Percentiles rank a stretch among this genome's conserved stretches.
These are phyloP conservation scores for Liquidambar formosana DNA, from an alignment of 164 flowering plant species.

Conservation along the genomic window DNA sequence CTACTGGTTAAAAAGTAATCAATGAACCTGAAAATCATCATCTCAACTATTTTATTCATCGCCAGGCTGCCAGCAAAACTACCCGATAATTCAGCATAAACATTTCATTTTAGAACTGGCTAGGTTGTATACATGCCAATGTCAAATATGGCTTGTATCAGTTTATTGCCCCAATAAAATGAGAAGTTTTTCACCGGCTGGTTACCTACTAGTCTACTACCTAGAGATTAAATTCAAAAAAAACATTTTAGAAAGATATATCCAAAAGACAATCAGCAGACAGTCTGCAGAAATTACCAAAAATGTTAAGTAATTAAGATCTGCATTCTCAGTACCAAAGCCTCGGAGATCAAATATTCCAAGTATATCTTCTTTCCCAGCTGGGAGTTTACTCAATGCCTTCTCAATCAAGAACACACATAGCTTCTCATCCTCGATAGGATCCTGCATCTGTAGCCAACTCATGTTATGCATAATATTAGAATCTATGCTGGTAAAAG, in stretches of 20 bases:
- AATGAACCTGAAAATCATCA: no score
- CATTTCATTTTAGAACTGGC: no score
- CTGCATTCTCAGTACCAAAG: constrained; percentile 69
- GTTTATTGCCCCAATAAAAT: no score
- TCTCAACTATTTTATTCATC: no score
- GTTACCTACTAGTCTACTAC: no score
- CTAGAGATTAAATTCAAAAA: neutral
- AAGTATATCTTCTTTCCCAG: constrained; percentile 70
- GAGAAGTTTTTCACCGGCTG: neutral
- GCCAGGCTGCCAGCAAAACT: no score
- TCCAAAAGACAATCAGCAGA: neutral
- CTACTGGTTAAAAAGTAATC: no score
- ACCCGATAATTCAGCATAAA: no score
- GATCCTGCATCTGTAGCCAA: constrained; percentile 57
- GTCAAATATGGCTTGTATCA: no score
- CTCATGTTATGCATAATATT: constrained; percentile 11
- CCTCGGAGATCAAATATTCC: constrained; percentile 83
- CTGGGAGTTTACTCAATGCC: constrained; percentile 73
- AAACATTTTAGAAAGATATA: no score
- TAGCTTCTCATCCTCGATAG: constrained; percentile 63
- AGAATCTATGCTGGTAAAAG: constrained; percentile 10
- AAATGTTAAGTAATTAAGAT: constrained; percentile 73
- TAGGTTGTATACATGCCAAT: no score
- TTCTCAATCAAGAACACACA: constrained; percentile 80
- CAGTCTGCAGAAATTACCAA: constrained; percentile 47